Percentiles rank a stretch among this genome's conserved stretches.
These are phyloP conservation scores for Clathrospora elynae DNA, from an alignment of 2,329 filamentous ascomycete species.

Conservation along the genomic window DNA sequence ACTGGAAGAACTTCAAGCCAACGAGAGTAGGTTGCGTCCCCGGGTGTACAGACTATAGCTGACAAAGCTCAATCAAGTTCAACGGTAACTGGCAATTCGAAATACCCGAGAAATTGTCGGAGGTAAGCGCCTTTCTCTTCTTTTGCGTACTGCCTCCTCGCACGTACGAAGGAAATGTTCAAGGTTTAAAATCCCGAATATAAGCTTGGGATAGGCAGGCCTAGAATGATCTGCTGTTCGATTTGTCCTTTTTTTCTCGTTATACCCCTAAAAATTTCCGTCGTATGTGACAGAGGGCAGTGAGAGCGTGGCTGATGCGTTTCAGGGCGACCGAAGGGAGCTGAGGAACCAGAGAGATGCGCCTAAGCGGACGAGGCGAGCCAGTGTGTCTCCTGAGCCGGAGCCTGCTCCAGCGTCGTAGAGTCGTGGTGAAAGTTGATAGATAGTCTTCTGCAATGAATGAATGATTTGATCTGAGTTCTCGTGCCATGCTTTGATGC, in stretches of 20 bases:
- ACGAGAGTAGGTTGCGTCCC: constrained; percentile 2
- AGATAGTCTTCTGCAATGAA: no score
- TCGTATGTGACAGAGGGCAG: no score
- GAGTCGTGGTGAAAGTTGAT: no score
- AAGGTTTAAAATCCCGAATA: no score
- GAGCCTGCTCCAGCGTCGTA: not conserved
- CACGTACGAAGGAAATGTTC: no score
- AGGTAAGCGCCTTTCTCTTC: constrained; percentile 11
- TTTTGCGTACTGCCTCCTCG: no score
- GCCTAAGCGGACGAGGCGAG: constrained; percentile 1
- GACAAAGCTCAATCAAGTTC: constrained; percentile 10
- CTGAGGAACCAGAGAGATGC: constrained; percentile 16
- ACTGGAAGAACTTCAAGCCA: constrained; percentile 19
- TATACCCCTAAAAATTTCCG: no score
- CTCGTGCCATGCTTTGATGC: constrained; percentile 2
- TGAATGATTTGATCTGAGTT: not conserved
- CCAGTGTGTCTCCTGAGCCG: constrained; percentile 9
- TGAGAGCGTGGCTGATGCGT: constrained; percentile 7
- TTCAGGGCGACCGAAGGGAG: constrained; percentile 13
- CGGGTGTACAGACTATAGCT: not conserved
- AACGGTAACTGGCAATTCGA: constrained; percentile 23
- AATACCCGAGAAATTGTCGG: constrained; percentile 15
- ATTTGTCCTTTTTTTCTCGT: no score
- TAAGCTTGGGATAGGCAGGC: no score
- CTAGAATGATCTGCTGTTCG: no score